phyloP scores from a whole-genome alignment of 1,139 yeast genomes.

The Nakaseomyces kungkrabaensis region DNA sequence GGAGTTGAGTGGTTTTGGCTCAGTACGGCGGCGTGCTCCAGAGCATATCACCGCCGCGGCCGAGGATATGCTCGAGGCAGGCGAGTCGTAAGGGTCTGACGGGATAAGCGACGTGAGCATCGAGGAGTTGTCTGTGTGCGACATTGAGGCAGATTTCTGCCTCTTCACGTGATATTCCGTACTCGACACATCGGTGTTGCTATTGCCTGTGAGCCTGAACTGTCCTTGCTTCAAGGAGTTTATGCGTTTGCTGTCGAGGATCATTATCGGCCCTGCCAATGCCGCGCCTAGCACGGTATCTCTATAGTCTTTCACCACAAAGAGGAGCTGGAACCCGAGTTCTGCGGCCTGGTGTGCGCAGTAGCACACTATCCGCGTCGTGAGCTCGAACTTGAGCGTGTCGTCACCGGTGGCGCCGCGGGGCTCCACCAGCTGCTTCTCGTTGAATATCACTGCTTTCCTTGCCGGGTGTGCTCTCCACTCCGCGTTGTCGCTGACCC shows the following conservation, averaged over 20 bases:
- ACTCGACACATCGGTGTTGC: not conserved
- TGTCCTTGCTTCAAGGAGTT: not conserved
- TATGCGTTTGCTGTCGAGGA: conserved; percentile 51
- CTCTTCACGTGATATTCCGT: not conserved
- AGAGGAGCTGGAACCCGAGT: conserved; percentile 64
- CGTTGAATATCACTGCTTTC: conserved; percentile 80
- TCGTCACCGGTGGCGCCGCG: conserved; percentile 37
- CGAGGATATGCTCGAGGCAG: not conserved
- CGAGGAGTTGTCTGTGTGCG: not conserved
- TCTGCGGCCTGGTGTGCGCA: conserved; percentile 89
- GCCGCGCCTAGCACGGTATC: conserved; percentile 67
- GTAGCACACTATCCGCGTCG: conserved; percentile 86
- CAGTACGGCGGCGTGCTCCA: not conserved
- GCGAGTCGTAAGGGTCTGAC: not conserved
- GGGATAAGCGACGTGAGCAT: not conserved
- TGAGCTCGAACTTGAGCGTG: conserved; percentile 48
- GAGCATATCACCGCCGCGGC: not conserved
- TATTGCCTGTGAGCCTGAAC: not conserved
- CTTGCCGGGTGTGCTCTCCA: conserved; percentile 68
- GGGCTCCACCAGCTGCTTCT: conserved; percentile 61
- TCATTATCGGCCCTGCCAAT: conserved; percentile 65
- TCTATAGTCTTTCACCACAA: conserved; percentile 52
- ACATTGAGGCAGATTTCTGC: not conserved
- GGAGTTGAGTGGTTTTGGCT: not conserved
- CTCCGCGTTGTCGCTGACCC: conserved; percentile 58